Evolutionary conservation across 2,329 filamentous ascomycete species (phyloP), one percentile per base, ranked within the genome.

Genomic region (Fusarium incarnatum): DNA sequence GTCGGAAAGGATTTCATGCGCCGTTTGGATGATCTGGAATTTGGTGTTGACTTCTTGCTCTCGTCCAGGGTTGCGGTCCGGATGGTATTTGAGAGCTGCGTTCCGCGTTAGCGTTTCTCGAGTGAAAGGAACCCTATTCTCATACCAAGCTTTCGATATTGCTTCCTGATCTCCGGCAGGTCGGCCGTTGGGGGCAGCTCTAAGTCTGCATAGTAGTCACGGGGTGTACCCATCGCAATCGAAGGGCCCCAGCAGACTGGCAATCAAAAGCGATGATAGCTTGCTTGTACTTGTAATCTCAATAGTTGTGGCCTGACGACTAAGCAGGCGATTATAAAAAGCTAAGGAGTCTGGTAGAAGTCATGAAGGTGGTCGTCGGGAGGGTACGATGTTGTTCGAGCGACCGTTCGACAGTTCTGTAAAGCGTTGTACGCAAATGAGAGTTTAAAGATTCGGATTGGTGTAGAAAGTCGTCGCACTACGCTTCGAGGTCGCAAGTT

Each of bases 171-270:
- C 42, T 96, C 93, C 30, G 90, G 87, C 45, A 89, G 81, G 71
- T 91, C 89, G 56, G 92, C 92, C 73, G 86, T 87, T 13, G 87
- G 83, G 3, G 88, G 80, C 59, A 97, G 82, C 70, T 93, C 92
- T 58, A 97, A 85, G 81, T 97, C 94, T 67, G 89, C 91, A 81
- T 97, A 97, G 81, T 96, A 96, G 81, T 97, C 92, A 75, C 89
- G 88, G 73, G 85, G 87, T 60, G 76, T 67, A 20, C 73, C 79
- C 80, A 82, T 82, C 67, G 71, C 74, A 73, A 56, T 49, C 30
- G 54, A 58, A 67, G 45, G 42, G 62, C 48, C 50, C 54, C 61
- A 46, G 41, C 58, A 54, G 34, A 53, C 55, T 54, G 67, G 50
- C 28, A 41, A 65, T 44, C 18, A 37, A 34, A 48, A 53, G 28